phyloP scores from a whole-genome alignment of 179 eudicot genomes.

The Spergularia azorica region DNA sequence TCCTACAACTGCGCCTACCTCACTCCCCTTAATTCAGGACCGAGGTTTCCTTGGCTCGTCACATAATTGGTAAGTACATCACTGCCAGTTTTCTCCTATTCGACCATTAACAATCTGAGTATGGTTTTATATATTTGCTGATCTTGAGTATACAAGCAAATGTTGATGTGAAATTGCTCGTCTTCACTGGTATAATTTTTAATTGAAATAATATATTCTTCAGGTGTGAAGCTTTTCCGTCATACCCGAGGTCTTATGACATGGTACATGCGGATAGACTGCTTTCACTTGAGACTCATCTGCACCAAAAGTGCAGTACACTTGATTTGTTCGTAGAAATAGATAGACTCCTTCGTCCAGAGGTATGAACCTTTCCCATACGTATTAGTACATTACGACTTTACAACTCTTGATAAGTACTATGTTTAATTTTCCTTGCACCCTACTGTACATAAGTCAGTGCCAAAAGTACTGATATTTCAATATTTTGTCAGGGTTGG shows the following conservation, averaged over 20 bases:
- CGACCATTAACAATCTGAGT: not conserved
- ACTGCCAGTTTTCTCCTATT: not conserved
- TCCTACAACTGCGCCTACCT: conserved; percentile 72
- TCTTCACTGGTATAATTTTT: not conserved
- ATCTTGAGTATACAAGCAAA: not conserved
- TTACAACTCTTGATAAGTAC: too few species aligned
- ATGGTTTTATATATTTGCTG: not conserved
- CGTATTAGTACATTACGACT: too few species aligned
- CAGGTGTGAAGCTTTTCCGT: conserved; percentile 98
- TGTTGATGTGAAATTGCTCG: too few species aligned
- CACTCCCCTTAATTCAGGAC: conserved; percentile 79
- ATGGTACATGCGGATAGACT: conserved; percentile 91
- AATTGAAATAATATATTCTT: not conserved
- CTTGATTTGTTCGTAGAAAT: conserved; percentile 78
- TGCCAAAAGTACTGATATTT: conserved; percentile 14
- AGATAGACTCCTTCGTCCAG: conserved; percentile 95
- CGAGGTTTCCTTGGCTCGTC: conserved; percentile 84
- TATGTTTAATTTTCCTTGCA: too few species aligned
- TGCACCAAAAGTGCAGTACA: conserved; percentile 60
- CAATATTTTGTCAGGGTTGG: conserved; percentile 71
- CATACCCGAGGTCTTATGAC: conserved; percentile 95
- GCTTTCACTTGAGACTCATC: conserved; percentile 60
- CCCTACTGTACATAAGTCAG: too few species aligned
- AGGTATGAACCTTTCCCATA: conserved; percentile 50
- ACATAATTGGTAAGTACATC: conserved; percentile 99